Evolutionary conservation across 768 basidiomycete species (phyloP).

Genomic region (Boletellus ananas): DNA sequence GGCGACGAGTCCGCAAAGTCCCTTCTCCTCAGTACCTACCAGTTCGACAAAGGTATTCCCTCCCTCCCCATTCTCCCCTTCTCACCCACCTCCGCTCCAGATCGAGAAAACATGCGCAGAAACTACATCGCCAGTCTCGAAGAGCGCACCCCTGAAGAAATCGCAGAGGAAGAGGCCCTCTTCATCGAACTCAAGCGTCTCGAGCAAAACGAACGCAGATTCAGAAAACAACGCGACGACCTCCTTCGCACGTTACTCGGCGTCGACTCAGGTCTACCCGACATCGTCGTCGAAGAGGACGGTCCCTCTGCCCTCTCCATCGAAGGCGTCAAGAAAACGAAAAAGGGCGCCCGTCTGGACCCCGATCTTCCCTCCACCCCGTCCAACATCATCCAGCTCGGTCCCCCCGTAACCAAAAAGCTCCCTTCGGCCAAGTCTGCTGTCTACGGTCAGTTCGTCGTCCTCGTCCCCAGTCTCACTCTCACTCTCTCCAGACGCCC

Average conservation of each 20-base stretch:
- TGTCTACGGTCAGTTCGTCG: constrained; percentile 48
- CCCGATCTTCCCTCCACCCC: constrained; percentile 33
- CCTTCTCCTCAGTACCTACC: constrained; percentile 63
- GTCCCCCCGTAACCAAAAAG: constrained; percentile 36
- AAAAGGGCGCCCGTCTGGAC: constrained; percentile 31
- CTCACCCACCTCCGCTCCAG: constrained; percentile 36
- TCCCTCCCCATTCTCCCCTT: background rate
- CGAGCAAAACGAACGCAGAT: constrained; percentile 86
- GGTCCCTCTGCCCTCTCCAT: constrained; percentile 42
- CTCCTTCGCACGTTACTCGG: constrained; percentile 80
- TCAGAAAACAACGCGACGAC: constrained; percentile 85
- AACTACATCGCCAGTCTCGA: constrained; percentile 85
- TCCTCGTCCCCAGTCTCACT: background rate
- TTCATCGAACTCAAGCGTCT: constrained; percentile 93
- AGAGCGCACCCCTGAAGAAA: constrained; percentile 81
- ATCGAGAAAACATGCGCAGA: constrained; percentile 84
- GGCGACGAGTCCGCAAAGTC: constrained; percentile 76
- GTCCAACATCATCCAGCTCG: constrained; percentile 35
- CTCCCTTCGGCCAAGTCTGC: constrained; percentile 50
- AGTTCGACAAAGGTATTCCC: constrained; percentile 80
- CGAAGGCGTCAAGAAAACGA: constrained; percentile 57
- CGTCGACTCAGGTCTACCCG: constrained; percentile 81
- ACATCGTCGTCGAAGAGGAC: constrained; percentile 64
- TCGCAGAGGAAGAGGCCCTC: constrained; percentile 92
- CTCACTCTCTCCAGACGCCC: constrained; percentile 46